These are phyloP conservation scores for Coemansia guatemalensis DNA, from an alignment of 192 early-diverging fungal species.

Conservation along the genomic window DNA sequence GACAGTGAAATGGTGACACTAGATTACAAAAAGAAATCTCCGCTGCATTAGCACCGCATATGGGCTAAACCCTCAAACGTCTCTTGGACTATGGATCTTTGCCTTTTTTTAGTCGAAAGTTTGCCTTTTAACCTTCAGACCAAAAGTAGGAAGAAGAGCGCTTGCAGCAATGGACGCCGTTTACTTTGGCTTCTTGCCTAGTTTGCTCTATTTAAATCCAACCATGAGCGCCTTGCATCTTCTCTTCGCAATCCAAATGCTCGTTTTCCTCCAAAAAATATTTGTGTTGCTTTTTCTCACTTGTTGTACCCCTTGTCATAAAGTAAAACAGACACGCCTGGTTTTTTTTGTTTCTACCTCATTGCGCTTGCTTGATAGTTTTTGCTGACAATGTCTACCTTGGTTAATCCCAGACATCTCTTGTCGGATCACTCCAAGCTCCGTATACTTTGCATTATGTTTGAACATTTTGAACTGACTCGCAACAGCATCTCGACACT, in stretches of 20 bases:
- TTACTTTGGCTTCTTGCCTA: neutral
- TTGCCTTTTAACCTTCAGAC: neutral
- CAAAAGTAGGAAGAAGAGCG: neutral
- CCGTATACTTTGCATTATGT: constrained; percentile 35
- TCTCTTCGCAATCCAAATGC: neutral
- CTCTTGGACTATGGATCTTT: neutral
- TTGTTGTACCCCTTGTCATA: neutral
- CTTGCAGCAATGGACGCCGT: neutral
- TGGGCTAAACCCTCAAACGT: neutral
- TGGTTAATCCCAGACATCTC: constrained; percentile 17
- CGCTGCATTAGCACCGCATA: neutral
- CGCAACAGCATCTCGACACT: constrained; percentile 27
- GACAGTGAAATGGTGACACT: neutral
- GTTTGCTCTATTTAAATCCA: neutral
- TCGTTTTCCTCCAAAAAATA: neutral
- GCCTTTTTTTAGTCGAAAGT: neutral
- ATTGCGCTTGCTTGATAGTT: neutral
- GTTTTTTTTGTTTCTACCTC: neutral
- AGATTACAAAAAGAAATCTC: neutral
- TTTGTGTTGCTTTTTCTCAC: neutral
- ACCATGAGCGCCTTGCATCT: neutral
- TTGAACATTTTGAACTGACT: constrained; percentile 22
- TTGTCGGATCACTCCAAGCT: constrained; percentile 31
- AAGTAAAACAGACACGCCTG: neutral
- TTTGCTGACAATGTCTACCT: constrained; percentile 5